phyloP scores from a whole-genome alignment of 345 rosid species.

The Cardamine chenopodiifolia region DNA sequence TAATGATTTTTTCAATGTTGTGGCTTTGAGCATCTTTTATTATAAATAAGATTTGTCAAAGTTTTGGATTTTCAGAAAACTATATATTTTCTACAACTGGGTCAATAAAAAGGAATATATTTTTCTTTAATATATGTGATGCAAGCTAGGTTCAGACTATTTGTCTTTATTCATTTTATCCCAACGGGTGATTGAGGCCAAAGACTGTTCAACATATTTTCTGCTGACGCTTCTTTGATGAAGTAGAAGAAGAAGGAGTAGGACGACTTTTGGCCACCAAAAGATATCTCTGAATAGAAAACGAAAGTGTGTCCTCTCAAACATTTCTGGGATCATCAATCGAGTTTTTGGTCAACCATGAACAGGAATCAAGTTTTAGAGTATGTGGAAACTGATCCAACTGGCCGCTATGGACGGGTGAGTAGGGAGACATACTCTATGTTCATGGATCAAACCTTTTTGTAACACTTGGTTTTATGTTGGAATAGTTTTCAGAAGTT shows the following conservation, averaged over 20 bases:
- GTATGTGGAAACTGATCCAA: slow-evolving; percentile 83
- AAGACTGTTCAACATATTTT: slow-evolving; percentile 36
- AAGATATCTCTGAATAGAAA: slow-evolving; percentile 13
- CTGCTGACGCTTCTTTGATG: slow-evolving; percentile 36
- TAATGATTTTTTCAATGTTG: slow-evolving; percentile 9
- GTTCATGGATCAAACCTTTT: slow-evolving; percentile 13
- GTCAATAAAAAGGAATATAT: slow-evolving; percentile 7
- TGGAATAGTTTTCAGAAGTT: slow-evolving; percentile 59
- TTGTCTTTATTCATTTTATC: slow-evolving; percentile 32
- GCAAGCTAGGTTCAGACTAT: slow-evolving; percentile 27
- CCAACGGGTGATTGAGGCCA: slow-evolving; percentile 32
- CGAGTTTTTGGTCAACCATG: slow-evolving; percentile 43
- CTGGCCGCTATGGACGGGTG: slow-evolving; percentile 94
- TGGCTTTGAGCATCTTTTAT: slow-evolving; percentile 20
- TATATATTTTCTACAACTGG: slow-evolving; percentile 18
- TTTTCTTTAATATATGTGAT: slow-evolving; percentile 28
- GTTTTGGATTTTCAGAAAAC: slow-evolving; percentile 2
- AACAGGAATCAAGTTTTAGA: slow-evolving; percentile 32
- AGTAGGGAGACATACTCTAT: slow-evolving; percentile 41
- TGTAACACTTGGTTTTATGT: slow-evolving; percentile 32
- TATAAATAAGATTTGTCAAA: slow-evolving; percentile 13
- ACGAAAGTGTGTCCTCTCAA: slow-evolving; percentile 11
- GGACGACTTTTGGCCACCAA: slow-evolving; percentile 28
- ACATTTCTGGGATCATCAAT: slow-evolving; percentile 33
- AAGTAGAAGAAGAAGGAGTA: slow-evolving; percentile 13